A percentile compares a stretch with the other conserved stretches of the same genome.
phyloP scores from a whole-genome alignment of 176 grass and related monocot genomes.

The Oryza meridionalis region DNA sequence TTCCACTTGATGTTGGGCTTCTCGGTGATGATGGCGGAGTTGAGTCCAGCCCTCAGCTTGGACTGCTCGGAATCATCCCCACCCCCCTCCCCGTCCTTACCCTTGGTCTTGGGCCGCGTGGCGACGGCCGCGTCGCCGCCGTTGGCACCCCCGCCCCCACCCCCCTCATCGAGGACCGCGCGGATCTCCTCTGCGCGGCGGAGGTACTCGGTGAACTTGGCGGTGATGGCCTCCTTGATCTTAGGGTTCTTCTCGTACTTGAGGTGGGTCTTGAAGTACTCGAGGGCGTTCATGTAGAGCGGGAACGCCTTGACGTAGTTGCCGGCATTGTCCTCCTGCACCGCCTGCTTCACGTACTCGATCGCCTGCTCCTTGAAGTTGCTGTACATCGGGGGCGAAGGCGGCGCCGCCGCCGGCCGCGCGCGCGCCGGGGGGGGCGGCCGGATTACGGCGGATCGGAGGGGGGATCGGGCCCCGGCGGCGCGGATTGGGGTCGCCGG shows the following conservation, averaged over 20 bases:
- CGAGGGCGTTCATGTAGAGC: conserved; percentile 98
- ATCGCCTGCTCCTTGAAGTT: conserved; percentile 99
- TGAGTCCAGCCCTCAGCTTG: conserved; percentile 82
- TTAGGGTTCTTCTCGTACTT: conserved; percentile 99
- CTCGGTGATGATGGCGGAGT: conserved; percentile 94
- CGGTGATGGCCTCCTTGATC: conserved; percentile 96
- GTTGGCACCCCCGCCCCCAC: conserved; percentile 56
- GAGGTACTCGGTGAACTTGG: conserved; percentile 98
- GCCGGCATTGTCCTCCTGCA: conserved; percentile 96
- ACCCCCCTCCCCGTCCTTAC: conserved; percentile 79
- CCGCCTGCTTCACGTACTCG: conserved; percentile 96
- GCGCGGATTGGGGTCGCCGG: not conserved
- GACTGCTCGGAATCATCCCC: conserved; percentile 92
- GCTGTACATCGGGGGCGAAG: conserved; percentile 77
- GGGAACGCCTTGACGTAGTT: conserved; percentile 99
- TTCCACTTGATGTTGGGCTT: conserved; percentile 99
- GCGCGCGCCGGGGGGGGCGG: not conserved
- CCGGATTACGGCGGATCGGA: conserved; percentile 46
- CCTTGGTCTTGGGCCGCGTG: conserved; percentile 90
- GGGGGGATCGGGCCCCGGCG: not conserved
- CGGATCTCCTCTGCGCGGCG: conserved; percentile 99
- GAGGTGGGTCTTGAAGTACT: conserved; percentile 99
- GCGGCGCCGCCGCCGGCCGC: conserved; percentile 10
- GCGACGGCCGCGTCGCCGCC: conserved; percentile 76
- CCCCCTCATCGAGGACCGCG: conserved; percentile 86